These are phyloP conservation scores for Chytriomyces hyalinus DNA, from an alignment of 192 early-diverging fungal genomes.

Conservation along the genomic window DNA sequence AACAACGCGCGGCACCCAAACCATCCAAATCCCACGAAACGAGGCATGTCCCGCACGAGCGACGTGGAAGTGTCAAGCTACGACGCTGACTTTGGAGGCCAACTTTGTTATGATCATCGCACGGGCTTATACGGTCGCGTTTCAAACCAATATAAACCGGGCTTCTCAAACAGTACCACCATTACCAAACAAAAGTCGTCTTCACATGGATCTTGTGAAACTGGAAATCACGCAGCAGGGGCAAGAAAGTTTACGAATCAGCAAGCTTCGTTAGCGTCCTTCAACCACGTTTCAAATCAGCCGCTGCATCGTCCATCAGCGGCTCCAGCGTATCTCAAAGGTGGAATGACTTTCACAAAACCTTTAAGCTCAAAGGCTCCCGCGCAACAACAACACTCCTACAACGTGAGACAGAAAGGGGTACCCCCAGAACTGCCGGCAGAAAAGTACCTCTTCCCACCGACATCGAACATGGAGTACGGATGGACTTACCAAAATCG, in stretches of 20 bases:
- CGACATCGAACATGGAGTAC: conserved; percentile 40
- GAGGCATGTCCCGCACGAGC: no score
- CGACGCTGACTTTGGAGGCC: background rate
- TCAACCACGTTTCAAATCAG: no score
- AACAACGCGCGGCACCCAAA: conserved; percentile 27
- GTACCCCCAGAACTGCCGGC: conserved; percentile 1
- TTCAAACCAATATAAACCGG: background rate
- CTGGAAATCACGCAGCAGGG: background rate
- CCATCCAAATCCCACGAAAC: background rate
- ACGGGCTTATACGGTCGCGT: background rate
- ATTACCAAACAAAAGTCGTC: background rate
- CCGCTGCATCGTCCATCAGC: no score
- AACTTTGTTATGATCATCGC: background rate
- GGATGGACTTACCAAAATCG: conserved; percentile 34
- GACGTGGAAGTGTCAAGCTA: background rate
- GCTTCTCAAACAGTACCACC: background rate
- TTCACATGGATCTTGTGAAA: background rate
- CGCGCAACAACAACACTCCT: no score
- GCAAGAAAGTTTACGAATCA: no score
- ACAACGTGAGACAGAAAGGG: background rate
- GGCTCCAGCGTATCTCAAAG: no score
- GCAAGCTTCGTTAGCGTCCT: no score
- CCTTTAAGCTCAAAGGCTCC: no score
- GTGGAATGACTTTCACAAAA: no score
- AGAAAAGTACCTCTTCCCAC: conserved; percentile 34